Evolutionary conservation across 108 stramenopile species (phyloP), one percentile per base, ranked within the genome.

Genomic region (Conticribra guillardii): DNA sequence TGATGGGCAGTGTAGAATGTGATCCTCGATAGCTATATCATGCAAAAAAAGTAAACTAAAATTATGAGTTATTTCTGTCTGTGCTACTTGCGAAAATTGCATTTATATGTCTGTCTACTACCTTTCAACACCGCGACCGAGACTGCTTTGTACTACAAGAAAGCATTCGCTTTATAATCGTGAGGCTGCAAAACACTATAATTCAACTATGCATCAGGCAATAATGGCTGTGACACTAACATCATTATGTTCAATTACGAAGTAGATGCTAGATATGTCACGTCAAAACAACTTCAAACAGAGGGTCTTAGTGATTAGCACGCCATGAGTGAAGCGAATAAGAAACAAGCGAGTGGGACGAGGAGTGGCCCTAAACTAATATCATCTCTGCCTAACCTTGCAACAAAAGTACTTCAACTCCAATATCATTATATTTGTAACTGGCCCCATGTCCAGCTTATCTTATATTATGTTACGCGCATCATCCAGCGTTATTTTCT

Each of bases 241-340:
- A n/a, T 14, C 41, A 26, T 33, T 5, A 33, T 26, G 3, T 28
- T 17, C 47, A 29, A 49, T 22, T 78, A 64, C 41, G 76, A 64
- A 8, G 27, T 60, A 0, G 76, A 70, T 54, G 62, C 76, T 41
- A 69, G 76, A 4, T 78, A 78, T 24, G 30, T 49, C 18, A 32
- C 62, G 22, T 4, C 44, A 46, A 48, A 14, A 21, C 14, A 19
- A 22, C 69, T 31, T n/a, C 21, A 22, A n/a, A 30, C 32, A 19
- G 76, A 77, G 23, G 49, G 46, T 41, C 76, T 78, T 4, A 78
- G 76, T 59, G 76, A 78, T 44, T 78, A 70, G 47, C 63, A 70
- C 41, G 5, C 18, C 47, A 58, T 74, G 49, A 52, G 18, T 54
- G 32, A 37, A 27, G 21, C 28, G 27, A 50, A 24, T 4, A 27